Base-by-base conservation (phyloP, 441 rosid species). In the Iberis amara region DNA sequence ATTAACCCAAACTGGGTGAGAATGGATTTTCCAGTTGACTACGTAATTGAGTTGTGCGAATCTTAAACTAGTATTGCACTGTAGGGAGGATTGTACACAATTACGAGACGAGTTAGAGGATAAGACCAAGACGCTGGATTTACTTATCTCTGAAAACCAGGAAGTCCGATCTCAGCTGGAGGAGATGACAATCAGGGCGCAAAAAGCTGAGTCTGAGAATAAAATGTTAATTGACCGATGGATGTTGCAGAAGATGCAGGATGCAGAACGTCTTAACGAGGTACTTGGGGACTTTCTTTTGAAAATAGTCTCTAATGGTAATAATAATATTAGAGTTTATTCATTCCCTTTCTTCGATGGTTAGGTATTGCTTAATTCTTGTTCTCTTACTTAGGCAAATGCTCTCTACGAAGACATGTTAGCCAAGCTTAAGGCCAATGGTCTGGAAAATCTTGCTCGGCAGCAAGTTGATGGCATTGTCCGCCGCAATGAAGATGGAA, bases 171-270 rank as follows among this genome's bases (percentile, higher is more conserved):
- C 47, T 10, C 94, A 85, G 41, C 67, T 83, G 41, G 89, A 80
- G 60, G 80, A 74, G 74, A 72, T 73, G 76, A 73, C 76, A 21
- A 28, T 44, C 42, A 85, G 77, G 78, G 86, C 79, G 49, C 81
- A 73, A 66, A 77, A 78, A 39, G 91, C 91, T 1, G 98, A 80
- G 65, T 71, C 83, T 41, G 96, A 91, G 66, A 88, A 91, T 58
- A 88, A 80, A 72, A 85, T 80, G 84, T 65, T 91, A 35, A 50
- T 91, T 39, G 95, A 91, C 68, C 84, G 91, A 32, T 91, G 91
- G 96, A 91, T 91, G 96, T 72, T 91, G 63, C 86, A 91, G 64
- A 91, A 88, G 77, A 88, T 88, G 96, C 73, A 88, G 70, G 96
- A 88, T 40, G 96, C 98, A 8, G 98, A 91, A 63, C 85, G 84